Evolutionary conservation across 257 asterid genomes (phyloP).

Genomic region (Capsicum chinense): DNA sequence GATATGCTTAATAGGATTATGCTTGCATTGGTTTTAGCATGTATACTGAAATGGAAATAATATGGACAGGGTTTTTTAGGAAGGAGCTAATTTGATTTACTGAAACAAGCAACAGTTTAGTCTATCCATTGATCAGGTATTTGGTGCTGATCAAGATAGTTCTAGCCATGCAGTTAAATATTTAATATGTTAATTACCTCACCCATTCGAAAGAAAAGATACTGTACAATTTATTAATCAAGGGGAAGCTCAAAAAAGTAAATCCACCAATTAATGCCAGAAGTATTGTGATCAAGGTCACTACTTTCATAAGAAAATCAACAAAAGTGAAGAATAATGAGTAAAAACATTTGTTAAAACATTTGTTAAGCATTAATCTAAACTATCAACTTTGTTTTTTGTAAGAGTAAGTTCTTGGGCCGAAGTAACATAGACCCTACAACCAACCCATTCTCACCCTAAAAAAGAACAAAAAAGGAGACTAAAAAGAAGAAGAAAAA

Average conservation of each 20-base stretch:
- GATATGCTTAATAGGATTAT: background rate
- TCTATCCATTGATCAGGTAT: background rate
- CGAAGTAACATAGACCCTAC: background rate
- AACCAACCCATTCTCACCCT: background rate
- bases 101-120: background rate
- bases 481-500: background rate
- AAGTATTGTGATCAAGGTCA: background rate
- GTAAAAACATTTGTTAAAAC: constrained; percentile 7
- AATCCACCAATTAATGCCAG: background rate
- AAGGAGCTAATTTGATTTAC: background rate
- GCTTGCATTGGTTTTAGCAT: background rate
- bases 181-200: background rate
- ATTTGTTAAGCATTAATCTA: background rate
- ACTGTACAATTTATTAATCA: background rate
- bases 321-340: background rate
- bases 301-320: background rate
- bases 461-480: background rate
- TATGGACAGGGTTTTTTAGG: background rate
- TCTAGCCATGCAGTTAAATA: background rate
- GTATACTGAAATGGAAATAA: background rate
- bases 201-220: background rate
- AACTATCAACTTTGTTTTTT: background rate
- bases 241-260: background rate
- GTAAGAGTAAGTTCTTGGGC: background rate
- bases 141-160: background rate